Evolutionary conservation across 2,329 filamentous ascomycete genomes (phyloP).

Genomic region (Sporothrix euskadiensis): DNA sequence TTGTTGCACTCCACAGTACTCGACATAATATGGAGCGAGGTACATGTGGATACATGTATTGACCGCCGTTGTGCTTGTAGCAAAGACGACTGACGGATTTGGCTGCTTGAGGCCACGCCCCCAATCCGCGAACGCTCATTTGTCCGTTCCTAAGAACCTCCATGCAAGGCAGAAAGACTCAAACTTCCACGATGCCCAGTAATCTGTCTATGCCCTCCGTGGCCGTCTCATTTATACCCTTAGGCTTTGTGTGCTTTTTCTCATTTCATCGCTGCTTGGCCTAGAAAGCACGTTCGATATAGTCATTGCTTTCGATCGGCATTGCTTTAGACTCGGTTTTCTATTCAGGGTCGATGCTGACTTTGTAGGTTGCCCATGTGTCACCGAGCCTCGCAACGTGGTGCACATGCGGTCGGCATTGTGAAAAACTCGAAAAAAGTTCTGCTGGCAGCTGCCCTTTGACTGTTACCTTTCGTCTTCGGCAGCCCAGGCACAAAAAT

Average conservation of each 20-base stretch:
- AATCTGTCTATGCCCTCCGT: background rate
- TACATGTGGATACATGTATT: slow-evolving; percentile 3
- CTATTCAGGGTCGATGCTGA: background rate
- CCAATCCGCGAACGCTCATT: slow-evolving; percentile 24
- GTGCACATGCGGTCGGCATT: background rate
- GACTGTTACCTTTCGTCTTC: background rate
- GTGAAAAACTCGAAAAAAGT: background rate
- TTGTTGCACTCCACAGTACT: background rate
- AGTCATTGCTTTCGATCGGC: background rate
- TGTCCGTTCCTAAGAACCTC: slow-evolving; percentile 9
- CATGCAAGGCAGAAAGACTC: background rate
- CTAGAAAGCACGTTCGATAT: background rate
- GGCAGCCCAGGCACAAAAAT: background rate
- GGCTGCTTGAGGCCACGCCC: slow-evolving; percentile 24
- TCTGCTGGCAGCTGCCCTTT: background rate
- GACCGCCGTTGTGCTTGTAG: background rate
- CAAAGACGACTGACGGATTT: background rate
- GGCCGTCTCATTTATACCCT: background rate
- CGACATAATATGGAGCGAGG: background rate
- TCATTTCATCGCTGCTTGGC: background rate
- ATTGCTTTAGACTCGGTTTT: background rate
- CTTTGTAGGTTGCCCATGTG: background rate
- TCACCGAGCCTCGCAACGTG: background rate
- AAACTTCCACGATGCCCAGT: background rate
- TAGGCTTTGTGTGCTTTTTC: background rate